A percentile compares a stretch with the other conserved stretches of the same genome.
Conservation (phyloP, 441 rosid species). For the Eruca vesicaria region DNA sequence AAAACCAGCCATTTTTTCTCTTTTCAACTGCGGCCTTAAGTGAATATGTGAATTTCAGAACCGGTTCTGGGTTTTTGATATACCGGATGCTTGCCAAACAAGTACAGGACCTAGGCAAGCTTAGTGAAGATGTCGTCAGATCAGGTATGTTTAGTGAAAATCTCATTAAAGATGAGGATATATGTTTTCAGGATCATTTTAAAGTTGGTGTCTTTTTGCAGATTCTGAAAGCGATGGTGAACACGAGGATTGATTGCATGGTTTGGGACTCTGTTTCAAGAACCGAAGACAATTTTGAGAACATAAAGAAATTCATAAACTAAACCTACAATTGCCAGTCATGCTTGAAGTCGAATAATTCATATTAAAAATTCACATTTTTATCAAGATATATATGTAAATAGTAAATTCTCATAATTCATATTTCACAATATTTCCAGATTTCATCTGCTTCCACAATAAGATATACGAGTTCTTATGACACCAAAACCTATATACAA, state of each 20-base stretch:
- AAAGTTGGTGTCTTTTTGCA: slow-evolving; percentile 26
- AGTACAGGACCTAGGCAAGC: slow-evolving; percentile 50
- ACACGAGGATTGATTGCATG: slow-evolving; percentile 50
- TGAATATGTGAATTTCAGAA: too few relatives aligned
- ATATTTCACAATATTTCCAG: neutral
- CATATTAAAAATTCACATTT: neutral
- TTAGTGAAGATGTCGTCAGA: slow-evolving; percentile 55
- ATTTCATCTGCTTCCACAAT: neutral
- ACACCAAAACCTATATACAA: slow-evolving; percentile 14
- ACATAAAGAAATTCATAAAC: too few relatives aligned
- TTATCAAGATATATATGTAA: neutral
- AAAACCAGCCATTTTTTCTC: too few relatives aligned
- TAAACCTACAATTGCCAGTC: too few relatives aligned
- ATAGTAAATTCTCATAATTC: neutral
- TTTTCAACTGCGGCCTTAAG: too few relatives aligned
- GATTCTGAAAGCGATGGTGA: slow-evolving; percentile 73
- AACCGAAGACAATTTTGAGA: neutral
- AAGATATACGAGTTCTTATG: neutral
- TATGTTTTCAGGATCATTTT: neutral
- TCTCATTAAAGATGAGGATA: neutral
- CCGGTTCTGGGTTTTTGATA: too few relatives aligned
- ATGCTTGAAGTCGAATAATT: neutral
- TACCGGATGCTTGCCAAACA: slow-evolving; percentile 51
- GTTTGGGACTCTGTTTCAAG: neutral
- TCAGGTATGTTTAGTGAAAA: slow-evolving; percentile 41